Evolutionary conservation across 2,329 filamentous ascomycete species (phyloP).

Genomic region (Dryadomyces sulphureus): DNA sequence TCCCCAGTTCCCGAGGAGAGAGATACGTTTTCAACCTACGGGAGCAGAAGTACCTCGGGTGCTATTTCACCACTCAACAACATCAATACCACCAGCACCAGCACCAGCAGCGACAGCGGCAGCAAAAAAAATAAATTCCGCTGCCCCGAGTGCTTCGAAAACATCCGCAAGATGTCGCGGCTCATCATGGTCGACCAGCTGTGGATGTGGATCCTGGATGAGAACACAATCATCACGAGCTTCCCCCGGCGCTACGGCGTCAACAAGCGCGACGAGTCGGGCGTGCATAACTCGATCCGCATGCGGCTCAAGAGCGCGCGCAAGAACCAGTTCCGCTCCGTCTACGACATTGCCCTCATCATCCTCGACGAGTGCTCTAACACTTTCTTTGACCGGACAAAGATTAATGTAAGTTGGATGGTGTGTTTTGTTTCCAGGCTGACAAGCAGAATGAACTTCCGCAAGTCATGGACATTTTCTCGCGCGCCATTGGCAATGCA

Average conservation of each 20-base stretch:
- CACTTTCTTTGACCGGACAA: conserved; percentile 21
- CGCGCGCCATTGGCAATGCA: conserved; percentile 21
- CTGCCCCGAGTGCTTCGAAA: conserved; percentile 14
- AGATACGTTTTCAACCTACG: too few relatives aligned
- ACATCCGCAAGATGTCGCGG: conserved; percentile 14
- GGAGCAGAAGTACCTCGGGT: too few relatives aligned
- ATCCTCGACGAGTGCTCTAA: conserved; percentile 26
- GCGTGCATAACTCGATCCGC: conserved; percentile 25
- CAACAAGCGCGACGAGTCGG: conserved; percentile 23
- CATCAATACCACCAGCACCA: too few relatives aligned
- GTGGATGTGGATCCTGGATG: conserved; percentile 19
- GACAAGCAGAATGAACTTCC: conserved; percentile 12
- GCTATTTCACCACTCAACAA: too few relatives aligned
- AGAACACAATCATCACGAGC: conserved; percentile 16
- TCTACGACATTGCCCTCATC: conserved; percentile 26
- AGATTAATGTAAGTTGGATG: not conserved
- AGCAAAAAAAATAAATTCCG: conserved; percentile 3
- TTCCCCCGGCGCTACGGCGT: conserved; percentile 25
- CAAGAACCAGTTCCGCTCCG: conserved; percentile 18
- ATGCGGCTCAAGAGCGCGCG: conserved; percentile 14
- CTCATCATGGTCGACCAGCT: conserved; percentile 19
- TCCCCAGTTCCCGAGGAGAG: too few relatives aligned
- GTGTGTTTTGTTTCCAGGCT: too few relatives aligned
- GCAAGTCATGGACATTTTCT: conserved; percentile 25
- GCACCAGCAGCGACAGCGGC: too few relatives aligned